Base-by-base conservation (phyloP, 192 early-diverging fungal genomes). In the Chytriomyces sp. region DNA sequence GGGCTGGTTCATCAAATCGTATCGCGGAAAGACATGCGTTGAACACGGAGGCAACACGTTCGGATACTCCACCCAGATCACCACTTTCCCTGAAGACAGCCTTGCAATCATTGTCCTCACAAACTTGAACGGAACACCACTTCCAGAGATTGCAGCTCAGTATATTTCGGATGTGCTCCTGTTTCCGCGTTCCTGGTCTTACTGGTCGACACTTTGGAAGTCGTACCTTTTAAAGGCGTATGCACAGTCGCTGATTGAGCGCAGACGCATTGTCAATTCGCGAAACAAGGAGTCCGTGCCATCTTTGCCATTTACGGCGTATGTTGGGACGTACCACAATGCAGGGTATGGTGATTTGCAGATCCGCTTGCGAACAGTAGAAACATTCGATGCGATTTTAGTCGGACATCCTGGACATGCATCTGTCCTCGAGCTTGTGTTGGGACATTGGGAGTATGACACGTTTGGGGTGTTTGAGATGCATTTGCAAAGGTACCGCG, bases 31-130 rank as follows among this genome's bases (percentile, higher is more conserved):
- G 35, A 5, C 24, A 13, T 16, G 45, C 50, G 49, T 76, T 43
- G 13, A 46, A 26, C 63, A 76, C 3, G 24, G 46, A 35, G 75
- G 75, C 18, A 46, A 48, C 16, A 35, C 48, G 10, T 9, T 24
- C 18, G 75, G 75, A 43, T 76, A 66, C 48, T 10, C 46, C 16
- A 48, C 64, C 20, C 49, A 64, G n/a, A 16, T 76, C 23, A 28
- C 35, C 10, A 67, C 64, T 13, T 67, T 67, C 26, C 75, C 75
- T 8, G 23, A 76, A n/a, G 64, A 76, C 13, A 57, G 53, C 24
- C 20, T 76, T n/a, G 61, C 75, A 7, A 44, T 76, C 5, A 67
- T 67, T 66, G 75, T 76, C 24, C 43, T 76, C 7, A 68, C 75
- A 44, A 76, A 76, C 53, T n/a, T 11, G 28, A 23, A 13, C 53